Conservation (phyloP, 768 basidiomycete genomes). For the Coprinopsis strossmayeri region DNA sequence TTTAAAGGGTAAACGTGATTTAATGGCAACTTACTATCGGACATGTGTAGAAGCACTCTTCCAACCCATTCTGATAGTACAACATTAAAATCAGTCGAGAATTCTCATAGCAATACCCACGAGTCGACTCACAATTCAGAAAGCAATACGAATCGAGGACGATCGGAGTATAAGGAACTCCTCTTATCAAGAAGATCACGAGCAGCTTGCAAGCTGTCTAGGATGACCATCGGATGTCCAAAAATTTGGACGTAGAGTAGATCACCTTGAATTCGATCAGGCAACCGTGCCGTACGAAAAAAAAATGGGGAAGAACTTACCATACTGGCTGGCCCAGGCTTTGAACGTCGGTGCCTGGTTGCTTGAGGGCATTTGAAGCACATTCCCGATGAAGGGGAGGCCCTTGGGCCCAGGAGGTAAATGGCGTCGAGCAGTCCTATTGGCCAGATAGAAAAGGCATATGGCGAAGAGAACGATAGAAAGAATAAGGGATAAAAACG, state of each 20-base stretch:
- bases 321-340: constrained; percentile 36
- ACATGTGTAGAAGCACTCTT: constrained; percentile 38
- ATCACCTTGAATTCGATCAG: constrained; percentile 28
- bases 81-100: constrained; percentile 1
- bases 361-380: constrained; percentile 34
- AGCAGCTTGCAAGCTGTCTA: constrained; percentile 39
- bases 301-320: constrained; percentile 22
- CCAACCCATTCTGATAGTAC: constrained; percentile 39
- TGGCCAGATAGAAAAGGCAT: constrained; percentile 19
- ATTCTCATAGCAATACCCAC: not conserved
- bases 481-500: constrained; percentile 11
- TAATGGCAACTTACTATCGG: constrained; percentile 32
- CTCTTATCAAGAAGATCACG: constrained; percentile 47
- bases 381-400: constrained; percentile 41
- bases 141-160: constrained; percentile 40
- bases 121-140: constrained; percentile 37
- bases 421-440: constrained; percentile 18
- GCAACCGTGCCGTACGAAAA: not conserved
- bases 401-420: constrained; percentile 44
- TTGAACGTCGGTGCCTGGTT: constrained; percentile 33
- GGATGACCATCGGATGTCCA: constrained; percentile 40
- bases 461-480: constrained; percentile 9
- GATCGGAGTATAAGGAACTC: constrained; percentile 48
- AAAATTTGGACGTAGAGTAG: constrained; percentile 35
- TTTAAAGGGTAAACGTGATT: constrained; percentile 2